Evolutionary conservation across 2,329 filamentous ascomycete species (phyloP).

Genomic region (Monilinia aucupariae): DNA sequence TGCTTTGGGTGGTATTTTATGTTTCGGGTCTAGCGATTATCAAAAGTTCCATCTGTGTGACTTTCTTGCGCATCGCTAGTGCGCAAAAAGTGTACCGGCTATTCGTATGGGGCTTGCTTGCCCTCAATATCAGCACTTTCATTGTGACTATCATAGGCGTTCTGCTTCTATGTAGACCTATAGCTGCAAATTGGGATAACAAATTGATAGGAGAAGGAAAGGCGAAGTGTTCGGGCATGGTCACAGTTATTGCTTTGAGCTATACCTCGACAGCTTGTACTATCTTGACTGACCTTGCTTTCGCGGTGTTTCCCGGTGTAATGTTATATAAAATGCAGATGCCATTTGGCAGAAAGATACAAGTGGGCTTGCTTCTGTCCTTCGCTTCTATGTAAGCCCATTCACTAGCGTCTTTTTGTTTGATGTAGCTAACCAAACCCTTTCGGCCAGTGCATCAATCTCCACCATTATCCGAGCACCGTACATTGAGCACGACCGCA

Average conservation of each 20-base stretch:
- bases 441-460: conserved; percentile 8
- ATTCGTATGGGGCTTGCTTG: conserved; percentile 11
- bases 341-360: conserved; percentile 27
- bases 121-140: conserved; percentile 17
- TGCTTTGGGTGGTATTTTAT: conserved; percentile 24
- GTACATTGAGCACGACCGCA: background rate
- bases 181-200: conserved; percentile 24
- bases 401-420: no score
- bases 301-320: conserved; percentile 34
- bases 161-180: conserved; percentile 22
- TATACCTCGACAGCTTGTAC: conserved; percentile 35
- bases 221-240: conserved; percentile 20
- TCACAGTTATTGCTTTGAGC: conserved; percentile 24
- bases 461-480: conserved; percentile 11
- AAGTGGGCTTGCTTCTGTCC: conserved; percentile 27
- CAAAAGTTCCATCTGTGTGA: conserved; percentile 28
- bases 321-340: conserved; percentile 36
- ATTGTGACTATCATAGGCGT: conserved; percentile 23
- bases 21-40: conserved; percentile 22
- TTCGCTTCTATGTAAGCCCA: conserved; percentile 16
- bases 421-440: background rate
- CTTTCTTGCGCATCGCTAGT: conserved; percentile 23
- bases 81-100: conserved; percentile 4
- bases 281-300: conserved; percentile 35
- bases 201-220: conserved; percentile 18